A percentile compares a stretch with the other conserved stretches of the same genome.
Conservation (phyloP, 139 green algal genomes). For the Coelastrella sp. region DNA sequence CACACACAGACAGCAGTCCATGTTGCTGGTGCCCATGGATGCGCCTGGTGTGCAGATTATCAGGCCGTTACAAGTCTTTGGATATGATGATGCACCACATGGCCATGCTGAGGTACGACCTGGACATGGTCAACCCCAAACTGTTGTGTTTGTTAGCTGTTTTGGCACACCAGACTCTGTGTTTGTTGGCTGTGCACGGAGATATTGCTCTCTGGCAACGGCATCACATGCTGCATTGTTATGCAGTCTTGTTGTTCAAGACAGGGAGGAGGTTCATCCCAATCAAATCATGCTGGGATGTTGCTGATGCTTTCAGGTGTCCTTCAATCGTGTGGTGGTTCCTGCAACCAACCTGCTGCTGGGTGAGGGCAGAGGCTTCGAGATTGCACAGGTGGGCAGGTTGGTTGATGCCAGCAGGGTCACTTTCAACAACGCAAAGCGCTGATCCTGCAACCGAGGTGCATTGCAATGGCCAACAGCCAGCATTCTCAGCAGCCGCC, state of each 20-base stretch:
- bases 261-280: too few species aligned
- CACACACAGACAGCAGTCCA: conserved; percentile 92
- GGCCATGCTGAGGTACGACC: conserved; percentile 92
- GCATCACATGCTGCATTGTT: too few species aligned
- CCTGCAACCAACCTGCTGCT: conserved; percentile 72
- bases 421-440: not conserved
- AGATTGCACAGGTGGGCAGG: conserved; percentile 91
- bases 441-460: too few species aligned
- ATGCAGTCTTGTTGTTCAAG: too few species aligned
- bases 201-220: too few species aligned
- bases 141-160: too few species aligned
- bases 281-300: too few species aligned
- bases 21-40: conserved; percentile 95
- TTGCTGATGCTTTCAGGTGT: conserved; percentile 61
- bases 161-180: too few species aligned
- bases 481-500: too few species aligned
- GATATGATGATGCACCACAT: conserved; percentile 96
- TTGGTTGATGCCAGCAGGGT: not conserved
- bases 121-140: not conserved
- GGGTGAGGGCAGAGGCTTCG: conserved; percentile 95
- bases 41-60: conserved; percentile 80
- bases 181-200: too few species aligned
- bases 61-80: conserved; percentile 82
- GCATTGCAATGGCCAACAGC: too few species aligned
- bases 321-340: conserved; percentile 85